Percentiles rank a stretch among this genome's conserved stretches.
These are phyloP conservation scores for Magnaporthiopsis rhizophila DNA, from an alignment of 2,329 filamentous ascomycete genomes.

Conservation along the genomic window DNA sequence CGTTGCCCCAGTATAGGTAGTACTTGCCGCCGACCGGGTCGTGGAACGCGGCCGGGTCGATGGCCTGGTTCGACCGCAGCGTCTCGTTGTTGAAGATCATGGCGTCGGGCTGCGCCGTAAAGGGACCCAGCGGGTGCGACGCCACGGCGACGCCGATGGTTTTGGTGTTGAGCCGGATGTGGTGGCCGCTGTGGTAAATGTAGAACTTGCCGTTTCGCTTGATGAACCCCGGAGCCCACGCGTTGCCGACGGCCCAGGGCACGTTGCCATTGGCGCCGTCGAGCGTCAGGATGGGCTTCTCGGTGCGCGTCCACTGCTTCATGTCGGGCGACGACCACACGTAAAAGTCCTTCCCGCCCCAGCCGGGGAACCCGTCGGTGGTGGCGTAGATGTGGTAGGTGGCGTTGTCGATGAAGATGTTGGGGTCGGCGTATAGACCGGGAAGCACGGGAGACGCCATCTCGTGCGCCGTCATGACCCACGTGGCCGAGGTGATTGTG, in stretches of 20 bases:
- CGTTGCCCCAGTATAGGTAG: conserved; percentile 56
- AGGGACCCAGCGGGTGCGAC: conserved; percentile 50
- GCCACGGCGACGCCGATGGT: conserved; percentile 55
- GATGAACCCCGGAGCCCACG: conserved; percentile 59
- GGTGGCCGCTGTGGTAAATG: conserved; percentile 50
- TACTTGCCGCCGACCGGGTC: conserved; percentile 49
- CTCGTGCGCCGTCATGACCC: conserved; percentile 13
- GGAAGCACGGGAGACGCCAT: conserved; percentile 27
- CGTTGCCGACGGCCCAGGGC: conserved; percentile 57
- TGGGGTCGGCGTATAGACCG: conserved; percentile 36
- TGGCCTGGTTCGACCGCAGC: conserved; percentile 33
- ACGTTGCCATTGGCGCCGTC: conserved; percentile 42
- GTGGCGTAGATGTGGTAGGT: conserved; percentile 40
- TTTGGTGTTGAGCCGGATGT: conserved; percentile 46
- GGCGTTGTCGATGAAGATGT: conserved; percentile 33
- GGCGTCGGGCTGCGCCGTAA: conserved; percentile 41
- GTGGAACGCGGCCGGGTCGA: conserved; percentile 54
- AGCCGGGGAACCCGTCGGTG: conserved; percentile 34
- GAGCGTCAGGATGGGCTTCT: conserved; percentile 34
- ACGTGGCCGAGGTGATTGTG: conserved; percentile 5
- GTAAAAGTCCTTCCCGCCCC: conserved; percentile 39
- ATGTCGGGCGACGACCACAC: conserved; percentile 37
- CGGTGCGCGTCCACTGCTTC: conserved; percentile 30
- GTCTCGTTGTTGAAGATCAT: conserved; percentile 47
- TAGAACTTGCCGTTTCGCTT: conserved; percentile 54